These are phyloP conservation scores for Paspalum vaginatum DNA, from an alignment of 176 grass and related monocot species.

Conservation along the genomic window DNA sequence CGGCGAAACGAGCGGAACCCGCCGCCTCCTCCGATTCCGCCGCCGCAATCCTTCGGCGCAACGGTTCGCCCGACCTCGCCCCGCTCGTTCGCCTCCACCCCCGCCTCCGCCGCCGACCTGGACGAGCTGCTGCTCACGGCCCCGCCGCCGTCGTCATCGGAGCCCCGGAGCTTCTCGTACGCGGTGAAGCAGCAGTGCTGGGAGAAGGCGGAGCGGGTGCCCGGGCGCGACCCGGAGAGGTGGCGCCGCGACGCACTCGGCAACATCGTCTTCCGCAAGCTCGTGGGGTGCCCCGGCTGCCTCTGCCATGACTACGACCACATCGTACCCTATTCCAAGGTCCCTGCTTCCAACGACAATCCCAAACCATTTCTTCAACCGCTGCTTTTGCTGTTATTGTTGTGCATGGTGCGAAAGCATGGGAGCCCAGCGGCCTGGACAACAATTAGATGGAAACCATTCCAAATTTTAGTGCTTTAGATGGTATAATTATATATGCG, in stretches of 20 bases:
- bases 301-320: slow-evolving; percentile 99
- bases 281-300: slow-evolving; percentile 91
- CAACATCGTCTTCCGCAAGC: slow-evolving; percentile 91
- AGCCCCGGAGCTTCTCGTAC: slow-evolving; percentile 84
- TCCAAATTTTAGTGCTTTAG: neutral
- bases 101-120: slow-evolving; percentile 43
- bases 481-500: neutral
- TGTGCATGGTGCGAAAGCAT: neutral
- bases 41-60: slow-evolving; percentile 42
- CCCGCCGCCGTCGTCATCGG: slow-evolving; percentile 38
- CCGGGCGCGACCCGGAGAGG: slow-evolving; percentile 73
- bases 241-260: slow-evolving; percentile 98
- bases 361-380: neutral
- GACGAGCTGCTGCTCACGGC: slow-evolving; percentile 52
- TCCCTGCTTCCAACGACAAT: neutral
- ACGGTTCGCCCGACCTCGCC: slow-evolving; percentile 40
- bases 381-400: neutral
- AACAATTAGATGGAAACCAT: neutral
- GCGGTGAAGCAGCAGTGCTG: slow-evolving; percentile 95
- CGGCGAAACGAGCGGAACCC: slow-evolving; percentile 30
- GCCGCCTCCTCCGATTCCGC: neutral
- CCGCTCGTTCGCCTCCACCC: slow-evolving; percentile 46
- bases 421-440: slow-evolving; percentile 4
- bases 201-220: slow-evolving; percentile 87
- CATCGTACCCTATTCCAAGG: slow-evolving; percentile 93